A percentile compares a stretch with the other conserved stretches of the same genome.
Evolutionary conservation across 2,329 filamentous ascomycete species (phyloP).

Genomic region (Talaromyces funiculosus): DNA sequence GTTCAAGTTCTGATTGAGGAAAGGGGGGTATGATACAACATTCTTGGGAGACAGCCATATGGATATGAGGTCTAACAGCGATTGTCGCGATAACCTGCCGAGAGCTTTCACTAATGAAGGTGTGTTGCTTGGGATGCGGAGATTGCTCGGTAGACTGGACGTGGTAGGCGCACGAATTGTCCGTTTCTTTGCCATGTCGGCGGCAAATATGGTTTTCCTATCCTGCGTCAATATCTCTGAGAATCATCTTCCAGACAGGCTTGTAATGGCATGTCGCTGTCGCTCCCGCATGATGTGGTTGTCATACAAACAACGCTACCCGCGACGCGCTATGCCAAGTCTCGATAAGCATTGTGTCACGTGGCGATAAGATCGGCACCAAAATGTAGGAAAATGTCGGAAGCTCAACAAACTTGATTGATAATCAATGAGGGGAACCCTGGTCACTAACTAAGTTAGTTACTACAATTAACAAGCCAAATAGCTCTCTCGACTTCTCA

Average conservation of each 20-base stretch:
- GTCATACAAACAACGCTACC: not conserved
- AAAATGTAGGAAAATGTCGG: not conserved
- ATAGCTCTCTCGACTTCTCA: too few relatives aligned
- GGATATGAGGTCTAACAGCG: constrained; percentile 65
- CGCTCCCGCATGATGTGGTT: not conserved
- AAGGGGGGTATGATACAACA: constrained; percentile 55
- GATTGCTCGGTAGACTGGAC: constrained; percentile 63
- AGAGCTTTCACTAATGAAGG: constrained; percentile 61
- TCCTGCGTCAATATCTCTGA: not conserved
- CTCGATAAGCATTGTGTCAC: not conserved
- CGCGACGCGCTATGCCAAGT: constrained; percentile 1
- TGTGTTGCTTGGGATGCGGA: constrained; percentile 63
- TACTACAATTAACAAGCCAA: too few relatives aligned
- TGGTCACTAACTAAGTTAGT: too few relatives aligned
- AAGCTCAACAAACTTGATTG: not conserved
- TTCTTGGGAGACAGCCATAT: constrained; percentile 71
- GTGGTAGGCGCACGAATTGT: constrained; percentile 57
- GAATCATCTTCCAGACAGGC: not conserved
- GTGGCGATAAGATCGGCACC: not conserved
- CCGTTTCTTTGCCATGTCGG: constrained; percentile 28
- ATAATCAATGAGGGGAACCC: not conserved
- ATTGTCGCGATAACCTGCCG: constrained; percentile 63
- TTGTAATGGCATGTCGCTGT: not conserved
- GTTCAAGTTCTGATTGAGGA: constrained; percentile 46
- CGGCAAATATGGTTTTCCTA: not conserved